Percentiles rank a stretch among this genome's conserved stretches.
Conservation (phyloP, 352 stramenopile genomes). For the Phytophthora tubulina region DNA sequence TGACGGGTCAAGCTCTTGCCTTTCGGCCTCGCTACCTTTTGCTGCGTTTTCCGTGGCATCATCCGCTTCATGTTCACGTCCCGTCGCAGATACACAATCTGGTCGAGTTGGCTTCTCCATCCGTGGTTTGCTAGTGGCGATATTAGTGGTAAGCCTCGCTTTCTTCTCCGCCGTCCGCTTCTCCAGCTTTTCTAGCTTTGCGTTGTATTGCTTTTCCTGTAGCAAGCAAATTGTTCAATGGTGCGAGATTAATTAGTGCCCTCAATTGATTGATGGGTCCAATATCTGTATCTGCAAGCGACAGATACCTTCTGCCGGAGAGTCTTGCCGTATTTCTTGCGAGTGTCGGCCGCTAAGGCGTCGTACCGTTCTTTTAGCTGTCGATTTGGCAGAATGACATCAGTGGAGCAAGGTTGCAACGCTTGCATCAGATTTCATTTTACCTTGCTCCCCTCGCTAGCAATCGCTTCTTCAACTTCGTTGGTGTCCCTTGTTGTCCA, state of each 20-base stretch:
- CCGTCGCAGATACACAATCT: constrained; percentile 10
- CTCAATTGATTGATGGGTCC: constrained; percentile 30
- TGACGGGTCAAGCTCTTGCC: constrained; percentile 2
- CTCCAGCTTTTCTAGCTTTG: constrained; percentile 29
- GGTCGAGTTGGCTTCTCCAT: constrained; percentile 1
- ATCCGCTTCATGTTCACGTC: neutral
- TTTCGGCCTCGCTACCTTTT: constrained; percentile 16
- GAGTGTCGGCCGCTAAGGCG: constrained; percentile 14
- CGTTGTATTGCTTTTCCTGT: constrained; percentile 37
- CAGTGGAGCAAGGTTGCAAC: neutral
- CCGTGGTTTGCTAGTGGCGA: neutral
- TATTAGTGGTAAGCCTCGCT: neutral
- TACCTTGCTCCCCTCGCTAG: constrained; percentile 25
- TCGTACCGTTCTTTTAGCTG: constrained; percentile 42
- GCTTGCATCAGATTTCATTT: neutral
- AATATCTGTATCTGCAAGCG: neutral
- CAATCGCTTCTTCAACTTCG: constrained; percentile 20
- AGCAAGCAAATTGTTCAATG: neutral
- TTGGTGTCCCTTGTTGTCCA: constrained; percentile 19
- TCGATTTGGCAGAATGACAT: neutral
- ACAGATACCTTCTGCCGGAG: constrained; percentile 37
- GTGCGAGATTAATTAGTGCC: neutral
- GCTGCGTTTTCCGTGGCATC: neutral
- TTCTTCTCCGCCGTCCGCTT: constrained; percentile 18
- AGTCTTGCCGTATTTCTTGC: constrained; percentile 39